phyloP scores from a whole-genome alignment of 805 yeast species.

The Nakazawaea pomicola region DNA sequence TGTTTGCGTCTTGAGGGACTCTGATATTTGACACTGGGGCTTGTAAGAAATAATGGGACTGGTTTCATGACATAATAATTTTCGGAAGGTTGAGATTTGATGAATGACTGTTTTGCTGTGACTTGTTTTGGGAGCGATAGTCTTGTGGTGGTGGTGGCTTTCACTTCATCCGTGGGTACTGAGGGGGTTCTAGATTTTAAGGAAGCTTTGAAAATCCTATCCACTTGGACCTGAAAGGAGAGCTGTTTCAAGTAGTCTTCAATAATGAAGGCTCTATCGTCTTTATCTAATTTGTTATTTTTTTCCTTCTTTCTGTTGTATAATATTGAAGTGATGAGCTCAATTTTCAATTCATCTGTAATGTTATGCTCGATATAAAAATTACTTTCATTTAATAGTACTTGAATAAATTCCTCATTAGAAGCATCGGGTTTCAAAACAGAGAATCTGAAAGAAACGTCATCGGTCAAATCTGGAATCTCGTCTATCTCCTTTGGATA shows the following conservation, averaged over 20 bases:
- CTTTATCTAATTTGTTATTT: constrained; percentile 25
- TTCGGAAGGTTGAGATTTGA: constrained; percentile 10
- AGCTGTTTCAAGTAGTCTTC: constrained; percentile 41
- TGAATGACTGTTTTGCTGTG: constrained; percentile 6
- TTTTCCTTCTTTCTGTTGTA: constrained; percentile 16
- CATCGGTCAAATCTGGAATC: constrained; percentile 23
- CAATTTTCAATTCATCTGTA: constrained; percentile 31
- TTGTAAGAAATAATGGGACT: constrained; percentile 12
- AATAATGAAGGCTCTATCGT: constrained; percentile 42
- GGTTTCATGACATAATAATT: constrained; percentile 10
- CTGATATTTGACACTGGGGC: constrained; percentile 10
- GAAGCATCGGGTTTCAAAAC: constrained; percentile 37
- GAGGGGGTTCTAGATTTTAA: constrained; percentile 18
- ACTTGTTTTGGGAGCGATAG: not conserved
- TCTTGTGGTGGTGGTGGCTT: constrained; percentile 4
- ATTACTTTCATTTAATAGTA: constrained; percentile 38
- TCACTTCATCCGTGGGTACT: constrained; percentile 5
- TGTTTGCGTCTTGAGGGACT: constrained; percentile 8
- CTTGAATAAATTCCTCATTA: constrained; percentile 39
- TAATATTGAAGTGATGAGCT: constrained; percentile 32
- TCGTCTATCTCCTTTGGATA: constrained; percentile 35
- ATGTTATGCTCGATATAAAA: constrained; percentile 55
- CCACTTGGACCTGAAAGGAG: constrained; percentile 62
- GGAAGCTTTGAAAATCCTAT: constrained; percentile 52
- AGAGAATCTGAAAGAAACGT: constrained; percentile 27